These are phyloP conservation scores for Copromyces sp. DNA, from an alignment of 495 filamentous ascomycete species.

Conservation along the genomic window DNA sequence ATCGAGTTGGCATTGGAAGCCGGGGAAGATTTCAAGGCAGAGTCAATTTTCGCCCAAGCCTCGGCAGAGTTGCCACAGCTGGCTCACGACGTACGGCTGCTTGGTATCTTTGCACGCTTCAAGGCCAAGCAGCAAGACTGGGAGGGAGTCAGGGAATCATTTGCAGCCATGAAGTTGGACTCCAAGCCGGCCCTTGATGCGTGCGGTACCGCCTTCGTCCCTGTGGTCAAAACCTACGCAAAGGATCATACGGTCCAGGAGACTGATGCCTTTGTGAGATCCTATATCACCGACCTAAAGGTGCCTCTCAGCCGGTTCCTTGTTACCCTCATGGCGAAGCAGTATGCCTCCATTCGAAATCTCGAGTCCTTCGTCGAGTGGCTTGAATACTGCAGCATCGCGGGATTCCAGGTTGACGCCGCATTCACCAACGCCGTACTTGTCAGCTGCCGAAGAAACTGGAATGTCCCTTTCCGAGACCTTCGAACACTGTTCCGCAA, in stretches of 20 bases:
- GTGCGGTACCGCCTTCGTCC: conserved; percentile 26
- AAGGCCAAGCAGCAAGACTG: conserved; percentile 37
- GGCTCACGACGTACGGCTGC: conserved; percentile 17
- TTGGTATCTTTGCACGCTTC: conserved; percentile 28
- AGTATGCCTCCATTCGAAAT: conserved; percentile 33
- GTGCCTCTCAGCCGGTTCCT: conserved; percentile 25
- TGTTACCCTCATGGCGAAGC: conserved; percentile 37
- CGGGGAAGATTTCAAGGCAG: conserved; percentile 19
- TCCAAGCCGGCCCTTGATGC: conserved; percentile 4
- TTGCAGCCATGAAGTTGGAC: conserved; percentile 22
- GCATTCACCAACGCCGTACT: conserved; percentile 34
- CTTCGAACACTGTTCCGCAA: conserved; percentile 26
- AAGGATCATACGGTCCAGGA: conserved; percentile 29
- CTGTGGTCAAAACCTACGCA: conserved; percentile 35
- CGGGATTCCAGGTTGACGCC: conserved; percentile 26
- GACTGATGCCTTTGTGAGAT: conserved; percentile 31
- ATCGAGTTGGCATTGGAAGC: conserved; percentile 30
- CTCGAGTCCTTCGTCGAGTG: conserved; percentile 25
- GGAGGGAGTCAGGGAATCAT: conserved; percentile 28
- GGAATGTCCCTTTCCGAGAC: conserved; percentile 30
- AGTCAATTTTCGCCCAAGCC: conserved; percentile 15
- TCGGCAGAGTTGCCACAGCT: conserved; percentile 13
- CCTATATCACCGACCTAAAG: conserved; percentile 23
- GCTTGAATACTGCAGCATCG: conserved; percentile 23
- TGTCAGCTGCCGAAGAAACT: conserved; percentile 21